Evolutionary conservation across 306 rosid genomes (phyloP), one percentile per base, ranked within the genome.

Genomic region (Quillaja saponaria): DNA sequence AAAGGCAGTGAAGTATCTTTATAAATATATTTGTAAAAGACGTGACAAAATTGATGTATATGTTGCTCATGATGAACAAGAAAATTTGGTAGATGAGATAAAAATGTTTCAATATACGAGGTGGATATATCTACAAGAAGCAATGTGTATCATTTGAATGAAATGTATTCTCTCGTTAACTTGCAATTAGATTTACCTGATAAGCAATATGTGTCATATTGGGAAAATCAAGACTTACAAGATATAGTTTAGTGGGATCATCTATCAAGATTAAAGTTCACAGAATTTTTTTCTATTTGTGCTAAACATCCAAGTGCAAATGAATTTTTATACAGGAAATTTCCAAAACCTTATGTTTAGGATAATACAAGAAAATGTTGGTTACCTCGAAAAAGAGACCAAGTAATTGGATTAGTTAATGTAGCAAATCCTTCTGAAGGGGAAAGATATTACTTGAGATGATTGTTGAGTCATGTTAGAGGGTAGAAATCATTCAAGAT

Each of bases 271-370:
- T n/a, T n/a, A n/a, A n/a, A n/a, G n/a, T n/a, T n/a, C n/a, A n/a
- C n/a, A n/a, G n/a, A n/a, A n/a, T n/a, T n/a, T n/a, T n/a, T n/a
- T n/a, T n/a, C n/a, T n/a, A n/a, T n/a, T n/a, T n/a, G n/a, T n/a
- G n/a, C n/a, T n/a, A n/a, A n/a, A n/a, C n/a, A n/a, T n/a, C n/a
- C n/a, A n/a, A n/a, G n/a, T n/a, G n/a, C n/a, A n/a, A n/a, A n/a
- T n/a, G n/a, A n/a, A n/a, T n/a, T n/a, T n/a, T n/a, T n/a, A n/a
- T n/a, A n/a, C n/a, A n/a, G n/a, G n/a, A n/a, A n/a, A n/a, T n/a
- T n/a, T n/a, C 52, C 61, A 12, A 1, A 55, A 7, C 11, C 13
- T 18, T 55, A 28, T 67, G 56, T 55, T 42, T 45, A 38, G 64
- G 34, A 46, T 13, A 38, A 34, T 17, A 2, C 6, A 6, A 8